Conservation (phyloP, 2,329 filamentous ascomycete species). For the Capronia coronata region DNA sequence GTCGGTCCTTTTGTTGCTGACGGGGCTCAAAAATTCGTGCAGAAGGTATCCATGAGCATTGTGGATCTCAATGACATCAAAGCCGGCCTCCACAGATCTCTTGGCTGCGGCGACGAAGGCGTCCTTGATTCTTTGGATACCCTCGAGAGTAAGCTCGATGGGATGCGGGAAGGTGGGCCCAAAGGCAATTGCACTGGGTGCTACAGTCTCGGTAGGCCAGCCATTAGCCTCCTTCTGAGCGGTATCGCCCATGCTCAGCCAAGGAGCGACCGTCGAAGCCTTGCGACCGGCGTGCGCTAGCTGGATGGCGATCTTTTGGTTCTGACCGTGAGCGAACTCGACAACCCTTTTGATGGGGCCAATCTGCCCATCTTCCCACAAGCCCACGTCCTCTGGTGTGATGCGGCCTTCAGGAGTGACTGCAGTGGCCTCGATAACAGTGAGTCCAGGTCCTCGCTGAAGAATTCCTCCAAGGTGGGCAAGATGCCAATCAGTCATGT, state of each 20-base stretch:
- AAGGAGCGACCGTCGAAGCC: conserved; percentile 56
- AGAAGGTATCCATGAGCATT: conserved; percentile 73
- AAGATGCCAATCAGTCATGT: conserved; percentile 73
- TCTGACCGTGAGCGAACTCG: conserved; percentile 45
- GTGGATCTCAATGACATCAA: conserved; percentile 76
- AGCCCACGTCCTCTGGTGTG: conserved; percentile 68
- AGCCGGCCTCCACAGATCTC: conserved; percentile 61
- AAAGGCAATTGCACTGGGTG: conserved; percentile 56
- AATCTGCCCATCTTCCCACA: conserved; percentile 82
- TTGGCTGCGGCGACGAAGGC: conserved; percentile 41
- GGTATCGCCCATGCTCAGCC: conserved; percentile 52
- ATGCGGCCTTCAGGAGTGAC: conserved; percentile 74
- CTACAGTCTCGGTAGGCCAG: conserved; percentile 50
- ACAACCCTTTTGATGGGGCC: conserved; percentile 37
- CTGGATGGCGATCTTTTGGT: conserved; percentile 67
- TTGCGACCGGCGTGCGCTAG: conserved; percentile 70
- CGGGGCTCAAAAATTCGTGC: conserved; percentile 62
- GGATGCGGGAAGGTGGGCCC: conserved; percentile 56
- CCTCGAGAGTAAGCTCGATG: conserved; percentile 59
- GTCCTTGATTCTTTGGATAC: conserved; percentile 50
- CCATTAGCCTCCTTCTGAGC: conserved; percentile 52
- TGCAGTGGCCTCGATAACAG: conserved; percentile 71
- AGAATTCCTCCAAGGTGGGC: conserved; percentile 76
- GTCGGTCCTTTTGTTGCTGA: conserved; percentile 61
- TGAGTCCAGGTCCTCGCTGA: conserved; percentile 64